phyloP scores from a whole-genome alignment of 2,329 filamentous ascomycete genomes.

The Aspergillus puulaauensis region DNA sequence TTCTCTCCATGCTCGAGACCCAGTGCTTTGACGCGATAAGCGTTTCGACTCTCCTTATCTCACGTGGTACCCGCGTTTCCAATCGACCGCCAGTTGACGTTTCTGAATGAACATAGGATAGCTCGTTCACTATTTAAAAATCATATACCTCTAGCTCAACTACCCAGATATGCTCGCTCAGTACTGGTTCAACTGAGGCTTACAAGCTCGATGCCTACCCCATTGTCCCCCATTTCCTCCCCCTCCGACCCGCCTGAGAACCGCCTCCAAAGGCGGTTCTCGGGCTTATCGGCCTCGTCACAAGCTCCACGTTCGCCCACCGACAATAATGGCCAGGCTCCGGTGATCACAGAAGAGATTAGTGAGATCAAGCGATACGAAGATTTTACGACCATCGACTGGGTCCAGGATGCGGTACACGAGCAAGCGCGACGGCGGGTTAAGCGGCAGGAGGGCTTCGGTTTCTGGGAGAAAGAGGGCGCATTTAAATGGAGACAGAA shows the following conservation, averaged over 20 bases:
- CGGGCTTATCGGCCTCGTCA: constrained; percentile 54
- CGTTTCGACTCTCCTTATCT: constrained; percentile 6
- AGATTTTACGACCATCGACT: constrained; percentile 95
- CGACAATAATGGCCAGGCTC: constrained; percentile 59
- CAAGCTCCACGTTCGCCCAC: constrained; percentile 50
- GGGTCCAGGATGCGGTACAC: constrained; percentile 94
- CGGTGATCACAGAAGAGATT: constrained; percentile 88
- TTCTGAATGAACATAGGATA: constrained; percentile 11
- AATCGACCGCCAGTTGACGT: constrained; percentile 1
- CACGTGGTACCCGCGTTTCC: constrained; percentile 20
- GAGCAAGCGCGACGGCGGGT: constrained; percentile 81
- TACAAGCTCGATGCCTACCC: constrained; percentile 42
- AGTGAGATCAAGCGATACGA: constrained; percentile 98
- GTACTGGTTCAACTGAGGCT: constrained; percentile 30
- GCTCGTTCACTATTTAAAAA: background rate
- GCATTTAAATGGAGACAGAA: constrained; percentile 78
- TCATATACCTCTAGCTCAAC: constrained; percentile 11
- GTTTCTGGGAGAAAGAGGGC: constrained; percentile 67
- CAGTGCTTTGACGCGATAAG: background rate
- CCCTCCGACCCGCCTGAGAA: constrained; percentile 33
- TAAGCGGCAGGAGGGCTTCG: constrained; percentile 68
- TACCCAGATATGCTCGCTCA: constrained; percentile 31
- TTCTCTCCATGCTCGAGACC: background rate
- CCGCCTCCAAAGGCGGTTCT: constrained; percentile 43
- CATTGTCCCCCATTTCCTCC: constrained; percentile 25